phyloP scores from a whole-genome alignment of 192 early-diverging fungal species.

The Entrophospora sp. region DNA sequence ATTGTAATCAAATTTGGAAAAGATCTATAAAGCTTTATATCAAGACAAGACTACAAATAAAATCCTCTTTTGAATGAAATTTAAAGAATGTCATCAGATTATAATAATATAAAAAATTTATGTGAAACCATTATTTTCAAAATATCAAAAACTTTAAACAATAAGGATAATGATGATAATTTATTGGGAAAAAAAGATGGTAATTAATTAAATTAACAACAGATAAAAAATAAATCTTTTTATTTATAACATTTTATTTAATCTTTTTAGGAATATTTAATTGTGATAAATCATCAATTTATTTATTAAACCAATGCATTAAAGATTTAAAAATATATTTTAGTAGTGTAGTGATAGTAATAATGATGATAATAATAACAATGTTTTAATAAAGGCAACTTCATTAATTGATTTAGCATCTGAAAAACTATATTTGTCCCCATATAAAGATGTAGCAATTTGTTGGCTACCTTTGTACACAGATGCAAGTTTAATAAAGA shows the following conservation, averaged over 20 bases:
- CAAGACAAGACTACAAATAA: too few species aligned
- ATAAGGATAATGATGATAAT: too few species aligned
- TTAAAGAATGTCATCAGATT: too few species aligned
- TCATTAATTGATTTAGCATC: slow-evolving; percentile 25
- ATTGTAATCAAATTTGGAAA: too few species aligned
- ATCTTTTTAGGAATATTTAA: background rate
- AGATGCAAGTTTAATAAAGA: slow-evolving; percentile 38
- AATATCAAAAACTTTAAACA: too few species aligned
- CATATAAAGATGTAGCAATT: slow-evolving; percentile 40
- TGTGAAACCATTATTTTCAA: too few species aligned
- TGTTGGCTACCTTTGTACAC: slow-evolving; percentile 42
- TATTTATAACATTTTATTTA: background rate
- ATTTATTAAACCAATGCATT: background rate
- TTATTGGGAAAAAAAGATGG: too few species aligned
- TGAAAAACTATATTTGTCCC: slow-evolving; percentile 32
- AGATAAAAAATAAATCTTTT: too few species aligned
- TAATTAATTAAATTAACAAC: too few species aligned
- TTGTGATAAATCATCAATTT: background rate
- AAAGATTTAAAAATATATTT: background rate
- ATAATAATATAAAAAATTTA: too few species aligned
- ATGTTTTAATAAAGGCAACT: slow-evolving; percentile 16
- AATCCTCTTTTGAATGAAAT: too few species aligned
- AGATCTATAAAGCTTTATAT: too few species aligned
- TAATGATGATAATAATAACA: background rate
- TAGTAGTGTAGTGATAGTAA: background rate